Percentiles rank a stretch among this genome's conserved stretches.
phyloP scores from a whole-genome alignment of 768 basidiomycete species.

The Hygrocybe coccinea region DNA sequence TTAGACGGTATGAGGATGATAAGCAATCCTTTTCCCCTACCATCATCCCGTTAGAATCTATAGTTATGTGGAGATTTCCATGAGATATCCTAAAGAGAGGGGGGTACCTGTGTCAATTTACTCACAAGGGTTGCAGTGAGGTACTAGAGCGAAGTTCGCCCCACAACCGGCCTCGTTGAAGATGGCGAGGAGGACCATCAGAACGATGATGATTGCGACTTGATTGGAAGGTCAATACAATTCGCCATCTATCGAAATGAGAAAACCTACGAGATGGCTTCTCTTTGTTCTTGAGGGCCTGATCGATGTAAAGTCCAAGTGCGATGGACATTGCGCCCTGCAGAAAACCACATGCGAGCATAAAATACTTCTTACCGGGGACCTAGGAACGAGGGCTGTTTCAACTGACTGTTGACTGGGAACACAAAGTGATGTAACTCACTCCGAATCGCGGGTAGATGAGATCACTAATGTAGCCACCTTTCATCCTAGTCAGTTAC shows the following conservation, averaged over 20 bases:
- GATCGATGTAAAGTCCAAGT: slow-evolving; percentile 41
- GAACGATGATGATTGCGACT: slow-evolving; percentile 3
- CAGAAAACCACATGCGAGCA: slow-evolving; percentile 37
- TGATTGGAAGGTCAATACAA: not conserved
- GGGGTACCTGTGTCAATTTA: too few species aligned
- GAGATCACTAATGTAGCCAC: slow-evolving; percentile 41
- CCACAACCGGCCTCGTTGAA: slow-evolving; percentile 3
- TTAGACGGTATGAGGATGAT: not conserved
- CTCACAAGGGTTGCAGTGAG: slow-evolving; percentile 34
- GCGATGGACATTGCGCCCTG: slow-evolving; percentile 43
- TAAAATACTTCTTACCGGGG: slow-evolving; percentile 45
- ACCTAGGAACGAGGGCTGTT: not conserved
- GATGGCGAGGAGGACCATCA: not conserved
- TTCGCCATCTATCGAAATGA: not conserved
- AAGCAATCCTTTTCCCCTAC: slow-evolving; percentile 24
- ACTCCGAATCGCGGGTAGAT: slow-evolving; percentile 42
- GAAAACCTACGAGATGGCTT: slow-evolving; percentile 31
- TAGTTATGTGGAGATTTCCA: not conserved
- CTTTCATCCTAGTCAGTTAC: not conserved
- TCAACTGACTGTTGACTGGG: not conserved
- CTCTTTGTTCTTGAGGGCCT: slow-evolving; percentile 19
- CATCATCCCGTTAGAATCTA: slow-evolving; percentile 4
- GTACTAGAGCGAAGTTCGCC: slow-evolving; percentile 15
- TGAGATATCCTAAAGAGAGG: not conserved
- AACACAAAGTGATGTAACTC: slow-evolving; percentile 1